phyloP scores from a whole-genome alignment of 495 filamentous ascomycete genomes.

The Neurospora sp. region DNA sequence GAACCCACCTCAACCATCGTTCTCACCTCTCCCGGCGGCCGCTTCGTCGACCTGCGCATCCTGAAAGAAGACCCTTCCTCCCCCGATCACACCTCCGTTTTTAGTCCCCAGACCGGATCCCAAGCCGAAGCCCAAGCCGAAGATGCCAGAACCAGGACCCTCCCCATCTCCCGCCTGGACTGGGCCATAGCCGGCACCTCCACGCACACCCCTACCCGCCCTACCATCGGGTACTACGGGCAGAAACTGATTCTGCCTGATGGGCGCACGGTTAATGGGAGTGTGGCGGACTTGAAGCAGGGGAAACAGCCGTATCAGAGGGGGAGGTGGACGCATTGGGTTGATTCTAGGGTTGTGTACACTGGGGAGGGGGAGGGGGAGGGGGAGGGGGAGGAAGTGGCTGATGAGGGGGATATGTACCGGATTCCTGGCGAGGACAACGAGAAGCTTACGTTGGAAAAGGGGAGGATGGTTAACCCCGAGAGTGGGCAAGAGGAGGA shows the following conservation, averaged over 20 bases:
- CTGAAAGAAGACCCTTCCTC: background rate
- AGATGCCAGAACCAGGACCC: background rate
- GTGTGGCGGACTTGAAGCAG: background rate
- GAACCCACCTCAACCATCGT: slow-evolving; percentile 38
- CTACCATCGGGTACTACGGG: background rate
- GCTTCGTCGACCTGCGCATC: slow-evolving; percentile 44
- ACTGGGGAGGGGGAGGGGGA: background rate
- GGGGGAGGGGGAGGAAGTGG: slow-evolving; percentile 10
- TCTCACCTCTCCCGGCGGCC: slow-evolving; percentile 36
- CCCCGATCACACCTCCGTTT: background rate
- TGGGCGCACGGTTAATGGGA: background rate
- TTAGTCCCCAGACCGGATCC: background rate
- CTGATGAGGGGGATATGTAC: slow-evolving; percentile 44
- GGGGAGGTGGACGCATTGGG: slow-evolving; percentile 40
- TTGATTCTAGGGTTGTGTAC: slow-evolving; percentile 31
- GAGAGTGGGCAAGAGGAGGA: slow-evolving; percentile 28
- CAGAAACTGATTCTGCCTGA: background rate
- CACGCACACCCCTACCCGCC: slow-evolving; percentile 1
- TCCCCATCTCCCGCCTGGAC: slow-evolving; percentile 15
- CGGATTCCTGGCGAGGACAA: slow-evolving; percentile 21
- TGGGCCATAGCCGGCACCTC: slow-evolving; percentile 50
- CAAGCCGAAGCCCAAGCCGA: slow-evolving; percentile 4
- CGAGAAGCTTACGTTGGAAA: slow-evolving; percentile 33
- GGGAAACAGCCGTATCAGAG: background rate
- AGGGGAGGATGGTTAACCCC: slow-evolving; percentile 39